A percentile compares a stretch with the other conserved stretches of the same genome.
Evolutionary conservation across 306 rosid species (phyloP).

Genomic region (Trifolium pratense): DNA sequence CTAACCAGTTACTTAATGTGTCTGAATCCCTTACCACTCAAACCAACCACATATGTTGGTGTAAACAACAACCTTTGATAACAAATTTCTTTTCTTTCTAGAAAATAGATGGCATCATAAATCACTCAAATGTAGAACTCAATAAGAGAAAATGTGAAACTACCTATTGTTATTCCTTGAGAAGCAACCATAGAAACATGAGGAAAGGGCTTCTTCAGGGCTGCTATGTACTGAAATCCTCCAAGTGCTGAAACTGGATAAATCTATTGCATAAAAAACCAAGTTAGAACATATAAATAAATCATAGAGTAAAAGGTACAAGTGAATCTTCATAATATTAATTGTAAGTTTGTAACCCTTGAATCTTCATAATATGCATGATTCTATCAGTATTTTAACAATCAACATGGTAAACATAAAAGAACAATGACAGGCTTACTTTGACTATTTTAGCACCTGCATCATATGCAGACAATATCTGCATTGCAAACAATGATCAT

Average conservation of each 20-base stretch:
- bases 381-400: not conserved
- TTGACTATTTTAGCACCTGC: constrained; percentile 84
- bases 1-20: too few relatives aligned
- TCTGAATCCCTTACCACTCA: too few relatives aligned
- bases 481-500: constrained; percentile 41
- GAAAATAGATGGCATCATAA: not conserved
- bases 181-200: constrained; percentile 88
- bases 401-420: constrained; percentile 21
- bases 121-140: constrained; percentile 6
- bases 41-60: too few relatives aligned
- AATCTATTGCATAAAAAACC: constrained; percentile 55
- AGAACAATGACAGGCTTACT: constrained; percentile 50
- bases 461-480: constrained; percentile 73
- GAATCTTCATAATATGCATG: constrained; percentile 6
- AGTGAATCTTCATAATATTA: not conserved
- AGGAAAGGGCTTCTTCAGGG: constrained; percentile 82
- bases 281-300: constrained; percentile 13
- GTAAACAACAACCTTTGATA: too few relatives aligned
- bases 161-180: constrained; percentile 84
- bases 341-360: not conserved
- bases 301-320: not conserved
- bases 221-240: constrained; percentile 72
- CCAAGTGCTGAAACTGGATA: constrained; percentile 94
- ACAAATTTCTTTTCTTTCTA: too few relatives aligned
- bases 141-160: constrained; percentile 32